Evolutionary conservation across 1,284 basidiomycete genomes (phyloP), one percentile per base, ranked within the genome.

Genomic region (Fistulinella staudtii): DNA sequence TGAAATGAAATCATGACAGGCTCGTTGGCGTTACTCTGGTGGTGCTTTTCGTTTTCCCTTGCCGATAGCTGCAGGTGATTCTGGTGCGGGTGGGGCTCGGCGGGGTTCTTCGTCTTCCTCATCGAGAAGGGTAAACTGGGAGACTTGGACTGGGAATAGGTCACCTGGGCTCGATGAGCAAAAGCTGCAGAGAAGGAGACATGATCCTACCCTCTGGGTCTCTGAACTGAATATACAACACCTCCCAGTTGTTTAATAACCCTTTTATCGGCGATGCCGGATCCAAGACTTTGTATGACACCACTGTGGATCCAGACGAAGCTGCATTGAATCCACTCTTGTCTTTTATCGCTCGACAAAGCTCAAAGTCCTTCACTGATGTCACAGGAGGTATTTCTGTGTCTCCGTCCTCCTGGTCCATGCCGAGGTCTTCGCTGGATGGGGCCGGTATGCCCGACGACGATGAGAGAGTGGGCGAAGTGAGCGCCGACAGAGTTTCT

Each of bases 151-250:
- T 4, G 75, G 72, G 5, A 64, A 51, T 37, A 74, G 56, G 23
- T 60, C 53, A 31, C 74, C 75, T 77, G 22, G 41, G 15, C 29
- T 28, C 8, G 28, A 17, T 51, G 48, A 49, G 35, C 17, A 43
- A 36, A 4, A 4, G 15, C 4, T 1, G 13, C 8, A 2, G 5
- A 21, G n/a, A 13, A 27, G 22, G 17, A 8, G 22, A 17, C 18
- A n/a, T 13, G 7, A 14, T 5, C 64, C 60, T 71, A 87, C 85
- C 81, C 35, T 70, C 67, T 24, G 67, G 63, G 55, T 82, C 75
- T 53, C 69, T 75, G 53, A 87, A 87, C 53, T 79, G 80, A 30
- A 89, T 55, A 53, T 79, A 86, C 10, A 88, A 49, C 14, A 62
- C 61, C 36, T 87, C 85, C 80, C 84, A 89, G 36, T 77, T 79